phyloP scores from a whole-genome alignment of 139 green algal species.

The Chlamydomonas asymmetrica region DNA sequence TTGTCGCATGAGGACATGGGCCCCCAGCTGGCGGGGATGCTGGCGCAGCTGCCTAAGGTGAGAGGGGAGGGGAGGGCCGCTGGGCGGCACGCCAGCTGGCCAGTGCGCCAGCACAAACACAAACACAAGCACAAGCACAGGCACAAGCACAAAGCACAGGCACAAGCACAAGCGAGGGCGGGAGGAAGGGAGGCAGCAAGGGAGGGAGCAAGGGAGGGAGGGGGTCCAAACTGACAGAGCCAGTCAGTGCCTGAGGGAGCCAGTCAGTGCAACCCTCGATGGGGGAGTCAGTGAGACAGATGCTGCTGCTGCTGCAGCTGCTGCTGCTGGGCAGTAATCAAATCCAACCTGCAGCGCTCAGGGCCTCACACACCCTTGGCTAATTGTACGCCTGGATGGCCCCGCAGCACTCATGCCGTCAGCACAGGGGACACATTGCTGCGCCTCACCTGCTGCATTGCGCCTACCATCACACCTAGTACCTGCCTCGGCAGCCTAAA shows the following conservation, averaged over 20 bases:
- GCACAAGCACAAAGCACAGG: background rate
- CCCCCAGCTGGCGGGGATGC: background rate
- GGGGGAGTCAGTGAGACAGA: no score
- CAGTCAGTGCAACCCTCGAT: no score
- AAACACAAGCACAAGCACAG: background rate
- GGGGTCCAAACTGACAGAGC: no score
- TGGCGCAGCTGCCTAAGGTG: slow-evolving; percentile 23
- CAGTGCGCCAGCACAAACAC: background rate
- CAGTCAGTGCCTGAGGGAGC: no score
- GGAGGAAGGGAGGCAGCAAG: slow-evolving; percentile 82
- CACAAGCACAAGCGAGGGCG: slow-evolving; percentile 56
- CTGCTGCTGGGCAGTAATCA: no score
- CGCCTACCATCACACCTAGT: slow-evolving; percentile 2
- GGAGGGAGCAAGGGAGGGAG: slow-evolving; percentile 71
- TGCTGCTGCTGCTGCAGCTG: no score
- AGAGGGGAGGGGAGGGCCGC: no score
- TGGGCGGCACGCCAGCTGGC: slow-evolving; percentile 24
- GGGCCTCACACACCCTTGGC: no score
- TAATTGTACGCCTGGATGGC: slow-evolving; percentile 46
- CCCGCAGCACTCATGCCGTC: slow-evolving; percentile 20
- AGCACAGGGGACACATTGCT: background rate
- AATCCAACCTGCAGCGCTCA: no score
- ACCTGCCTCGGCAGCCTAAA: slow-evolving; percentile 46
- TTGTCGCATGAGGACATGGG: slow-evolving; percentile 24
- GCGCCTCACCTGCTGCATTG: background rate